Base-by-base conservation (phyloP, 805 yeast species). In the Ogataea trehaloabstinens region DNA sequence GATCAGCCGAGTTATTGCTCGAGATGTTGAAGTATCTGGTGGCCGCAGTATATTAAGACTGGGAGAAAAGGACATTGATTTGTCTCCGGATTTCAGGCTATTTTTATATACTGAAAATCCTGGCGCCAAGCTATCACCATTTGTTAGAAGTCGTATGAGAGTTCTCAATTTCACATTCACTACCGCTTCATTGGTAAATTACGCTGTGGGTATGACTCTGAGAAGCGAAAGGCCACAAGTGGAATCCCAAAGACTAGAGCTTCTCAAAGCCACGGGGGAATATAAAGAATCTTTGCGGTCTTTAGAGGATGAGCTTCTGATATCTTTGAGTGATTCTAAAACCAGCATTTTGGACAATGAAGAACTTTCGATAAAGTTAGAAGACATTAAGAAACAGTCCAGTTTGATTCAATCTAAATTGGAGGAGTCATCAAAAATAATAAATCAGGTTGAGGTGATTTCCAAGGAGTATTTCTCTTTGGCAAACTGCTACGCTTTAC, bases 91-190 rank as follows among this genome's bases (percentile, higher is more conserved):
- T 3, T 89, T 89, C 67, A 66, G 66, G 40, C 49, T 91, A 27
- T 72, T 64, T 28, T 56, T 91, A 28, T 72, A 78, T 45, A 74
- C 96, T 0, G 73, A 71, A 34, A 87, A 85, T 50, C 66, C 82
- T 0, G 56, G 66, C 3, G 59, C 71, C 2, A 35, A 28, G 0
- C 49, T 83, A 2, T 61, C 82, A 0, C 66, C 82, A 2, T 81
- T 74, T 54, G 66, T 88, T n/a, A 52, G 73, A 11, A 68, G 89
- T 12, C 66, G 93, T 40, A 74, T 85, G 8, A 66, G 80, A 3
- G 53, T 80, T 8, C 67, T 86, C 15, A 86, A 87, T 58, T 91
- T 82, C 58, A 71, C 89, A 0, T 65, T 85, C n/a, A 84, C 95
- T 1, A 68, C 74, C 29, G 74, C 79, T 32, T 80, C 82, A 32